Evolutionary conservation across 2,329 filamentous ascomycete genomes (phyloP).

Genomic region (Fusarium sp.): DNA sequence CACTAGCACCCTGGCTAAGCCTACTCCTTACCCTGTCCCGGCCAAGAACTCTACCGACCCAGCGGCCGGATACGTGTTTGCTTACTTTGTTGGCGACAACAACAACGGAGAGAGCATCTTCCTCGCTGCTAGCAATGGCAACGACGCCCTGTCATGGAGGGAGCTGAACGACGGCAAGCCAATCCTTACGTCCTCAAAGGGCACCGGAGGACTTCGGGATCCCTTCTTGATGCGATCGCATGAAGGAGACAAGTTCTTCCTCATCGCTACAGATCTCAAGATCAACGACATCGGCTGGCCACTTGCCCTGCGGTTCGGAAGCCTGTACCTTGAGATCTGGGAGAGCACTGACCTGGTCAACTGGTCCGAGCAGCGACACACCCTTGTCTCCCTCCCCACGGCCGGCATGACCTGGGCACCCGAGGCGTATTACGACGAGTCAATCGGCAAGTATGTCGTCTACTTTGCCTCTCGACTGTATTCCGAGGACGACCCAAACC

Average conservation of each 20-base stretch:
- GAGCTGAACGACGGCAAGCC: not conserved
- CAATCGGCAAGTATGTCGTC: conserved; percentile 53
- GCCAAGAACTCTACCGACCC: not conserved
- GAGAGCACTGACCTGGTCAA: conserved; percentile 59
- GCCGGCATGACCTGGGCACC: conserved; percentile 64
- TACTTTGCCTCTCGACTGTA: conserved; percentile 59
- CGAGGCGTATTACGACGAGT: conserved; percentile 58
- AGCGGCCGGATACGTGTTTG: not conserved
- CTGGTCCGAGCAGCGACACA: conserved; percentile 60
- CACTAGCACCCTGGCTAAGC: not conserved
- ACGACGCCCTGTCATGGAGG: not conserved
- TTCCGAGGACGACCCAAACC: conserved; percentile 17
- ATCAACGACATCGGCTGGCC: not conserved
- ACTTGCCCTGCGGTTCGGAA: not conserved
- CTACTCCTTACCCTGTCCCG: not conserved
- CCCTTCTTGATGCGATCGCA: not conserved
- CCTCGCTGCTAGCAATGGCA: not conserved
- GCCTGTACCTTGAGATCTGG: conserved; percentile 57
- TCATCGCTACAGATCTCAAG: conserved; percentile 13
- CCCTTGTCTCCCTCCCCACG: conserved; percentile 56
- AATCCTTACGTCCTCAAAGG: not conserved
- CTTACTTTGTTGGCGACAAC: not conserved
- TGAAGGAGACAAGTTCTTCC: conserved; percentile 5
- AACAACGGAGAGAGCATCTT: not conserved
- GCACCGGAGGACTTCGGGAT: not conserved